Evolutionary conservation across 2,329 filamentous ascomycete genomes (phyloP), one percentile per base, ranked within the genome.

Genomic region (Neofusicoccum ribis): DNA sequence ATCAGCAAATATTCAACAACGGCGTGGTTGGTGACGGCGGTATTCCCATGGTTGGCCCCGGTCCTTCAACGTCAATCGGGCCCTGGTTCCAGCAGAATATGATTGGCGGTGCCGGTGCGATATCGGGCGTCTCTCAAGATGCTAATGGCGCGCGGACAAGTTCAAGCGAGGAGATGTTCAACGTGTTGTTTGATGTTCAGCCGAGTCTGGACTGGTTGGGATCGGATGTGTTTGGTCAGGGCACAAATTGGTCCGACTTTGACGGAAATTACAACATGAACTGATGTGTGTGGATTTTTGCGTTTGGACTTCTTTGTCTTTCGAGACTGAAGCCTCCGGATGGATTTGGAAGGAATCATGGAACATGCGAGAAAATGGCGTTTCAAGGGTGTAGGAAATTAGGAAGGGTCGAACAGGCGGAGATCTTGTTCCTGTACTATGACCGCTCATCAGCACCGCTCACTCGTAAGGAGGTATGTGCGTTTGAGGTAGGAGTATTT

Each of bases 171-270:
- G 72, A 75, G 37, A 74, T 75, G 72, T 74, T 75, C 71, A 73
- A 69, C 70, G 72, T 74, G 56, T 63, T 76, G 44, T 76, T 76
- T 51, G 72, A 75, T 54, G 71, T 70, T 8, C 73, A 76, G 36
- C 74, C 74, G 9, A 74, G 71, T 7, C 64, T 76, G 20, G 73
- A 76, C 23, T 76, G 74, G 74, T 74, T 76, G 61, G 73, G 74
- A 20, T 70, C 73, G 4, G 72, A 75, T 20, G 72, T 76, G 3
- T 64, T 64, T 20, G 41, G 56, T 3, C 56, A 60, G 31, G 56
- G 56, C 1, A 37, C 41, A 5, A 47, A 23, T 23, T 60, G 41
- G 56, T 5, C 56, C 5, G 56, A 60, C 12, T 60, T 60, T 27
- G 43, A 60, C 14, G 43, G 52, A 4, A 20, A 14, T 9, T 27